phyloP scores from a whole-genome alignment of 75 land plant genomes.

The Pinus taeda region DNA sequence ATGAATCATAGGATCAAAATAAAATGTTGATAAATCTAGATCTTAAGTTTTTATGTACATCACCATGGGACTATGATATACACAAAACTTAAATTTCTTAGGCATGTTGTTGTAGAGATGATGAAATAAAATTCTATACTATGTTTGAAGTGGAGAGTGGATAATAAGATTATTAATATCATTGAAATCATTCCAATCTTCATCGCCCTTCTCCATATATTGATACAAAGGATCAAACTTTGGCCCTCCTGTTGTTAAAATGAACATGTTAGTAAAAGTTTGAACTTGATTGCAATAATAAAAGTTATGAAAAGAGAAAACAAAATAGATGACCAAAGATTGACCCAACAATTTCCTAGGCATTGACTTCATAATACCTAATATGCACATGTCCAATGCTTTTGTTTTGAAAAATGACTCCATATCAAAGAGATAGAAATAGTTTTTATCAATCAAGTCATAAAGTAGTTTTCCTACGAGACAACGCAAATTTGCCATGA shows the following conservation, averaged over 20 bases:
- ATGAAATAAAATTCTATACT: slow-evolving; percentile 90
- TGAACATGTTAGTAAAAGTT: neutral
- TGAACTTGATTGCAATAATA: neutral
- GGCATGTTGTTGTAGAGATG: slow-evolving; percentile 98
- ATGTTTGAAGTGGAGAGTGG: slow-evolving; percentile 83
- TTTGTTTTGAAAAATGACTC: slow-evolving; percentile 98
- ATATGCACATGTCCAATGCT: slow-evolving; percentile 98
- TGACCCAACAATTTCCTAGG: neutral
- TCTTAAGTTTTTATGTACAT: slow-evolving; percentile 98
- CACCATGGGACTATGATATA: slow-evolving; percentile 97
- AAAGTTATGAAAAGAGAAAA: neutral
- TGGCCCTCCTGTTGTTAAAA: slow-evolving; percentile 73
- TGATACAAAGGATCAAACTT: slow-evolving; percentile 98
- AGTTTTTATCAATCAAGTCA: slow-evolving; percentile 90
- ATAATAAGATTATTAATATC: slow-evolving; percentile 98
- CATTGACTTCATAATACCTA: slow-evolving; percentile 48
- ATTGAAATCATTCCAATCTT: slow-evolving; percentile 99
- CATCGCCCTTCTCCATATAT: slow-evolving; percentile 99
- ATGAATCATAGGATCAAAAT: slow-evolving; percentile 96
- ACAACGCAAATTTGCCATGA: slow-evolving; percentile 96
- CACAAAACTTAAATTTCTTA: slow-evolving; percentile 81
- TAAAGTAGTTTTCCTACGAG: slow-evolving; percentile 95
- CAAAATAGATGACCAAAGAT: neutral
- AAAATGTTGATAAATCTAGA: slow-evolving; percentile 97
- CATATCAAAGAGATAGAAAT: slow-evolving; percentile 98